Conservation (phyloP, 345 rosid species). For the Microthlaspi erraticum region DNA sequence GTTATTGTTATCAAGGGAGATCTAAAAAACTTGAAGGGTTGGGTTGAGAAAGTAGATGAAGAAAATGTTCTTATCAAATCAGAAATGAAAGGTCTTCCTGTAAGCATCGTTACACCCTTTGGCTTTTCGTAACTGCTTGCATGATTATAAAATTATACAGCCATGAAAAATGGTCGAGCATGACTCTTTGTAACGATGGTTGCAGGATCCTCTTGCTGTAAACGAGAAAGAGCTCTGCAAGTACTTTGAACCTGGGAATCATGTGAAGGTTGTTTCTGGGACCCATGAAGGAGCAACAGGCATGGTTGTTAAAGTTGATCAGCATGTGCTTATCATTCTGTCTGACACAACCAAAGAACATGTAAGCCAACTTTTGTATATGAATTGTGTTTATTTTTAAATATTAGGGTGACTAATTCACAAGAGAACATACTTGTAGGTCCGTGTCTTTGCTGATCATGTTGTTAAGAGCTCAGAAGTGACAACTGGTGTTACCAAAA, state of each 20-base stretch:
- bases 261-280: slow-evolving; percentile 95
- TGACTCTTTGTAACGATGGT: slow-evolving; percentile 26
- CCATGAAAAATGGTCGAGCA: slow-evolving; percentile 1
- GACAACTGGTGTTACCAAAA: slow-evolving; percentile 82
- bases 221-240: slow-evolving; percentile 90
- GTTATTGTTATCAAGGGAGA: slow-evolving; percentile 95
- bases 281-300: slow-evolving; percentile 95
- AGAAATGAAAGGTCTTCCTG: slow-evolving; percentile 92
- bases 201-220: slow-evolving; percentile 85
- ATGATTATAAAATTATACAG: slow-evolving; percentile 11
- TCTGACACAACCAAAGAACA: slow-evolving; percentile 96
- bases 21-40: slow-evolving; percentile 88
- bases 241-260: slow-evolving; percentile 97
- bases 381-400: slow-evolving; percentile 5
- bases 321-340: slow-evolving; percentile 84
- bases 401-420: slow-evolving; percentile 4
- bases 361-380: slow-evolving; percentile 53
- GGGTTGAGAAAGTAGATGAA: slow-evolving; percentile 99
- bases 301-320: slow-evolving; percentile 97
- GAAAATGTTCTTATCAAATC: slow-evolving; percentile 88
- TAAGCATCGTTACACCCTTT: slow-evolving; percentile 51
- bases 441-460: slow-evolving; percentile 91
- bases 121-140: slow-evolving; percentile 7
- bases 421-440: slow-evolving; percentile 51
- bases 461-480: slow-evolving; percentile 98